Conservation (phyloP, 2,329 filamentous ascomycete genomes). For the Fusarium neocosmosporiellum region DNA sequence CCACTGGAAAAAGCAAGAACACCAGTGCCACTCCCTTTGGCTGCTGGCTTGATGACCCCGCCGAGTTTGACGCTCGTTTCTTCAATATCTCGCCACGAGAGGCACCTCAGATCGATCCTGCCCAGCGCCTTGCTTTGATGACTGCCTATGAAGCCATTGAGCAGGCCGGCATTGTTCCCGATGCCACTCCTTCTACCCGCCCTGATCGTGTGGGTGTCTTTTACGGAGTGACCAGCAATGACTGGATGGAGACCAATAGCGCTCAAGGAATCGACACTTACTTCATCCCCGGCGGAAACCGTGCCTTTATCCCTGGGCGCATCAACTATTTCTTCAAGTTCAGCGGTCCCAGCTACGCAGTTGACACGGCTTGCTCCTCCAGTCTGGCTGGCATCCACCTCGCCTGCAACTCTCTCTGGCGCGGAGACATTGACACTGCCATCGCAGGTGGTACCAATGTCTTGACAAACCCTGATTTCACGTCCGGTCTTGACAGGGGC, state of each 20-base stretch:
- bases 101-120: conserved; percentile 65
- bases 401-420: conserved; percentile 74
- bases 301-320: conserved; percentile 66
- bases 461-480: conserved; percentile 74
- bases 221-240: conserved; percentile 81
- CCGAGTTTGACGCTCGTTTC: conserved; percentile 75
- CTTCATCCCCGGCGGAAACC: conserved; percentile 56
- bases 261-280: conserved; percentile 73
- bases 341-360: conserved; percentile 75
- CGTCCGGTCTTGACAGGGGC: conserved; percentile 71
- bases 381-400: conserved; percentile 78
- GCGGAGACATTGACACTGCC: conserved; percentile 81
- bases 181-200: conserved; percentile 71
- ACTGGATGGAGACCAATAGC: conserved; percentile 82
- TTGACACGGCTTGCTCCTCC: conserved; percentile 84
- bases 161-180: conserved; percentile 72
- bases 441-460: conserved; percentile 81
- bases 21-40: conserved; percentile 57
- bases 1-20: conserved; percentile 71
- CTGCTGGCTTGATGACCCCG: conserved; percentile 70
- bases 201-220: conserved; percentile 73
- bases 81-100: conserved; percentile 74
- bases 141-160: conserved; percentile 77
- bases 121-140: conserved; percentile 72
- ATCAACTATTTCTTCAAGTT: conserved; percentile 86